Evolutionary conservation across 2,329 filamentous ascomycete species (phyloP), one percentile per base, ranked within the genome.

Genomic region (Stachybotrys chlorohalonatus): DNA sequence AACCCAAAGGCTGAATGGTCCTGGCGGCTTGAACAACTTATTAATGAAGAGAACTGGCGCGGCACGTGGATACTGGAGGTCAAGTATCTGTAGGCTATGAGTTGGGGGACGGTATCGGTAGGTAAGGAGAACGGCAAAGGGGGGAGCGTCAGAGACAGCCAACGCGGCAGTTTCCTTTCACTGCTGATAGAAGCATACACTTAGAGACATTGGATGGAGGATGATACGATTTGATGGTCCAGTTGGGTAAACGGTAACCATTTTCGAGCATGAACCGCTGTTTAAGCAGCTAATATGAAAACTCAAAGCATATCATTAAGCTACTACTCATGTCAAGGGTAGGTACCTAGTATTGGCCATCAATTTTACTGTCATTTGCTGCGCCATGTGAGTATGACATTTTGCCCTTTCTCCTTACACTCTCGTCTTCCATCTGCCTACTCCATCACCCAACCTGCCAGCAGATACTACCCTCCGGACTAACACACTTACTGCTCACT

Each of bases 1-100:
- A 30, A n/a, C 24, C 7, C 31, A 31, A 32, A 6, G 49, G 49
- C 30, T 36, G 49, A 51, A 32, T 51, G 39, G 39, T 30, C 47
- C 49, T 51, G 49, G 49, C 31, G 49, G 16, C 49, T 51, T 32
- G 49, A 51, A n/a, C 49, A 51, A 36, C 24, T 36, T 32, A 15
- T 51, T 32, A 30, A 51, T 39, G 49, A 51, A 16, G 24, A 51
- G n/a, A 51, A 51, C 24, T 51, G 49, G 49, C 49, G 49, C 49
- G 49, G 49, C 5, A 51, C 49, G 11, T 51, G 49, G 49, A 30
- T 51, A 51, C 30, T 51, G 49, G 49, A 51, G 32, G 49, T 51
- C 13, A 32, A 51, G 16, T 11, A 51, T 51, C 49, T 51, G 49
- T 30, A 51, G 30, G 49, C 49, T 30, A 51, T 51, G 49, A 31